Percentiles rank a stretch among this genome's conserved stretches.
phyloP scores from a whole-genome alignment of 495 filamentous ascomycete genomes.

The Tuber calosporum region DNA sequence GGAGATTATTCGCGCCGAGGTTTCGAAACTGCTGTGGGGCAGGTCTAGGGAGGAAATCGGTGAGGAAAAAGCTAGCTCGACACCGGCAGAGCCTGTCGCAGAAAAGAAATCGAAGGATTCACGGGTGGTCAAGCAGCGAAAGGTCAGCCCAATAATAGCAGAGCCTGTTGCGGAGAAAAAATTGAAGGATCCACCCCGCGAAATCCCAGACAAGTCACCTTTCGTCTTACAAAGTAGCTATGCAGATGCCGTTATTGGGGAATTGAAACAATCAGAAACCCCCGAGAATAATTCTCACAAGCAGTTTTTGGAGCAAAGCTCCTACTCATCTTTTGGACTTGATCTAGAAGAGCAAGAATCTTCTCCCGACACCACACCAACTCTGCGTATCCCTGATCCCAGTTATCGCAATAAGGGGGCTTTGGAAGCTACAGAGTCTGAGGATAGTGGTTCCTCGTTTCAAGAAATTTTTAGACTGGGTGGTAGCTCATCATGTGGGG shows the following conservation, averaged over 20 bases:
- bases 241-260: background rate
- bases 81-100: background rate
- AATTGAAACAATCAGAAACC: background rate
- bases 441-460: background rate
- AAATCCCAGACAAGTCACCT: background rate
- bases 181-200: background rate
- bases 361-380: background rate
- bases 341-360: background rate
- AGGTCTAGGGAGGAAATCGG: background rate
- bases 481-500: background rate
- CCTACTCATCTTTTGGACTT: background rate
- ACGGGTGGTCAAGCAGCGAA: background rate
- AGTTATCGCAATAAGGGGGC: background rate
- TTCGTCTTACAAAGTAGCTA: constrained; percentile 5
- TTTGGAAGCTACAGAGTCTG: background rate
- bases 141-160: background rate
- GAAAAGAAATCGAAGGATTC: background rate
- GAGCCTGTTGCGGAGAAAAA: background rate
- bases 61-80: background rate
- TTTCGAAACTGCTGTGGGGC: background rate
- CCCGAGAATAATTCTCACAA: background rate
- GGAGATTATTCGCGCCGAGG: background rate
- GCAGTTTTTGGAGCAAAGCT: background rate
- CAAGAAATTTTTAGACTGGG: background rate
- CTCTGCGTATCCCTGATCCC: background rate